phyloP scores from a whole-genome alignment of 192 early-diverging fungal species.

The Podila epigama region DNA sequence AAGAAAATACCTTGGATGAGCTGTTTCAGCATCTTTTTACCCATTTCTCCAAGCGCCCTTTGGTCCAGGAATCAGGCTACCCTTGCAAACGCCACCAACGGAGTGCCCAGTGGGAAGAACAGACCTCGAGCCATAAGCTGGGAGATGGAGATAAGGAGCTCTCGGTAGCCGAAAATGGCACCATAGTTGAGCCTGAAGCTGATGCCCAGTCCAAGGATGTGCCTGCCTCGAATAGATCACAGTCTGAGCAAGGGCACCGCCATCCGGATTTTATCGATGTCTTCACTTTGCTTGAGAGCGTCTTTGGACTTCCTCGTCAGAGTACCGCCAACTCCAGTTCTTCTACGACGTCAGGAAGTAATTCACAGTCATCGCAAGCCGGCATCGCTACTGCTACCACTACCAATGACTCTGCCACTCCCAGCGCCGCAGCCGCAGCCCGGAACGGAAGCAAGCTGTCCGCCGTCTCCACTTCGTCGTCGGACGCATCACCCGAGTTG shows the following conservation, averaged over 20 bases:
- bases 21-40: slow-evolving; percentile 15
- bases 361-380: too few species aligned
- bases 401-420: background rate
- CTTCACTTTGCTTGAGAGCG: background rate
- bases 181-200: background rate
- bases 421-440: background rate
- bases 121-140: too few species aligned
- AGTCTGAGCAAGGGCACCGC: background rate
- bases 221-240: background rate
- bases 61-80: slow-evolving; percentile 13
- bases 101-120: background rate
- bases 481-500: slow-evolving; percentile 13
- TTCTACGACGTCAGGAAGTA: too few species aligned
- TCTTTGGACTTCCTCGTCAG: background rate
- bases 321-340: background rate
- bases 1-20: background rate
- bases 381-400: background rate
- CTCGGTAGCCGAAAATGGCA: background rate
- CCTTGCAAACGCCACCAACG: slow-evolving; percentile 24
- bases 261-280: background rate
- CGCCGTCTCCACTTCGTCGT: background rate
- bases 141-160: too few species aligned
- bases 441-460: background rate
- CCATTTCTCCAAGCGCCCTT: slow-evolving; percentile 6
- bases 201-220: background rate